These are phyloP conservation scores for Cyclotella atomus DNA, from an alignment of 108 stramenopile genomes.

Conservation along the genomic window DNA sequence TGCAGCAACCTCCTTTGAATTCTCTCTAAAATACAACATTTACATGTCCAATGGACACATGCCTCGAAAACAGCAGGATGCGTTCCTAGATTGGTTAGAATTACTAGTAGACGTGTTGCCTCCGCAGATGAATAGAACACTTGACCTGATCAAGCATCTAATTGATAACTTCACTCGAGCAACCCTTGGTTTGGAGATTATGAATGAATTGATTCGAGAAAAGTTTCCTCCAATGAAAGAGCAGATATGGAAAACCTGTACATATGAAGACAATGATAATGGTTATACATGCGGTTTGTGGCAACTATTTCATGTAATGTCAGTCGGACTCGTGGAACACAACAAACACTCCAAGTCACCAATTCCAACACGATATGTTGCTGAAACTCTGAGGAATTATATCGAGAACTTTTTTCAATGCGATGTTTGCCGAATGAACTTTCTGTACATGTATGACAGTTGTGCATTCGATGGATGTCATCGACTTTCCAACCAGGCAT, in stretches of 20 bases:
- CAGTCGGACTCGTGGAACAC: slow-evolving; percentile 81
- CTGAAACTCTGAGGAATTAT: slow-evolving; percentile 42
- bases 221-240: slow-evolving; percentile 9
- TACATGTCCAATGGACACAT: slow-evolving; percentile 60
- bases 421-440: slow-evolving; percentile 80
- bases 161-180: slow-evolving; percentile 54
- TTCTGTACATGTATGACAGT: slow-evolving; percentile 66
- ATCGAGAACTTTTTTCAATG: slow-evolving; percentile 84
- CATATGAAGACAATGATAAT: slow-evolving; percentile 42
- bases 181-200: slow-evolving; percentile 38
- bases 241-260: slow-evolving; percentile 40
- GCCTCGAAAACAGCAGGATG: slow-evolving; percentile 30
- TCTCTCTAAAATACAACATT: slow-evolving; percentile 68
- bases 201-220: slow-evolving; percentile 41
- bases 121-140: slow-evolving; percentile 60
- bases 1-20: slow-evolving; percentile 73
- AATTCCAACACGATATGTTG: slow-evolving; percentile 39
- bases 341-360: slow-evolving; percentile 44
- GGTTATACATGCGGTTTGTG: slow-evolving; percentile 91
- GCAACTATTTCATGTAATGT: slow-evolving; percentile 83
- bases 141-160: slow-evolving; percentile 46
- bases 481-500: slow-evolving; percentile 57
- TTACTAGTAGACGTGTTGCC: slow-evolving; percentile 60
- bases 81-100: slow-evolving; percentile 63
- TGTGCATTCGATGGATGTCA: slow-evolving; percentile 78